A percentile compares a stretch with the other conserved stretches of the same genome.
Evolutionary conservation across 345 rosid genomes (phyloP).

Genomic region (Linum tenue): DNA sequence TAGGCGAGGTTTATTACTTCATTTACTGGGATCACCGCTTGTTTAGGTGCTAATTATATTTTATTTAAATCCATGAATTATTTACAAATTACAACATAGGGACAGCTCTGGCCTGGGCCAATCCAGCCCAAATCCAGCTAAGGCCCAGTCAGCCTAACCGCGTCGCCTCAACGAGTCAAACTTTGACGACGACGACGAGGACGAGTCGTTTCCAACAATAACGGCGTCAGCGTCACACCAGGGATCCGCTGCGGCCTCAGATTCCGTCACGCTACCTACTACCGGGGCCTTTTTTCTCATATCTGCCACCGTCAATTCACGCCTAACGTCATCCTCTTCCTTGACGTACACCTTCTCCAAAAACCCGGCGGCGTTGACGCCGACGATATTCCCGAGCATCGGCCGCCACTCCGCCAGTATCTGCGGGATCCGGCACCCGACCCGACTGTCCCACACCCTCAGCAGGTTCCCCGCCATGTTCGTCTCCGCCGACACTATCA

Average conservation of each 20-base stretch:
- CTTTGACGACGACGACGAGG: no score
- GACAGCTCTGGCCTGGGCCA: not conserved
- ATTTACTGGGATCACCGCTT: no score
- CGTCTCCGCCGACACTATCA: constrained; percentile 30
- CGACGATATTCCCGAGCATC: constrained; percentile 24
- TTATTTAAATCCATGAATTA: no score
- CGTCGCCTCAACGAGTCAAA: not conserved
- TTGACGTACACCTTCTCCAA: constrained; percentile 7
- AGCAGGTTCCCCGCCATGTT: constrained; percentile 24
- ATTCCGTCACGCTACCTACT: constrained; percentile 25
- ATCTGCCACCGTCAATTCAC: constrained; percentile 43
- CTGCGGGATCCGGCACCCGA: constrained; percentile 32
- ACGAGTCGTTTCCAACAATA: constrained; percentile 13
- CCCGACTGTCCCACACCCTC: constrained; percentile 59
- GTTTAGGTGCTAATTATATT: no score
- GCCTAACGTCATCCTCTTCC: constrained; percentile 41
- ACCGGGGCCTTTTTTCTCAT: constrained; percentile 50
- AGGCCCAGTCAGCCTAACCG: not conserved
- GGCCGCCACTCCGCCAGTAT: constrained; percentile 62
- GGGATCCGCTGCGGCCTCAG: constrained; percentile 22
- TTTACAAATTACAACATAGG: no score
- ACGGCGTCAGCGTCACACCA: constrained; percentile 66
- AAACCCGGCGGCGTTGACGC: constrained; percentile 16
- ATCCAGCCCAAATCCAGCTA: not conserved
- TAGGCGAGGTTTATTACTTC: no score